phyloP scores from a whole-genome alignment of 768 basidiomycete species.

The Tulasnella sp. region DNA sequence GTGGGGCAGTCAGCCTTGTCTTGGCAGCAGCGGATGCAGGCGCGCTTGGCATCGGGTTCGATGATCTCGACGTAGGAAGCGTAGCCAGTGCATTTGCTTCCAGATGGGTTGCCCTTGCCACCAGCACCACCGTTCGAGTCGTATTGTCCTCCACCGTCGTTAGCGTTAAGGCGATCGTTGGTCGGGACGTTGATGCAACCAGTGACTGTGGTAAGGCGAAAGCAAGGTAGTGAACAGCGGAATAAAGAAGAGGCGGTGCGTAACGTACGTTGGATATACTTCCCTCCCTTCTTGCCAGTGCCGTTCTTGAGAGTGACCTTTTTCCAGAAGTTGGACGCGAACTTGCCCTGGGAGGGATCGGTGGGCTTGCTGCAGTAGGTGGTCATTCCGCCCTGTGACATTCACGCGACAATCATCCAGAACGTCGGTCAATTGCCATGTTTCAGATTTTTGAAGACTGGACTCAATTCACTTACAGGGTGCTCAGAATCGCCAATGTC shows the following conservation, averaged over 20 bases:
- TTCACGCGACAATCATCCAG: background rate
- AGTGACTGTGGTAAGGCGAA: background rate
- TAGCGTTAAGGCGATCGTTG: conserved; percentile 5
- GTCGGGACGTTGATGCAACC: conserved; percentile 10
- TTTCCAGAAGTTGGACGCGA: conserved; percentile 10
- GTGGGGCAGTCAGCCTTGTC: conserved; percentile 4
- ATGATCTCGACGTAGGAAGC: conserved; percentile 13
- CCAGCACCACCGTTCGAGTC: conserved; percentile 9
- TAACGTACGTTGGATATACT: conserved; percentile 5
- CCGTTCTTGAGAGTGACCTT: background rate
- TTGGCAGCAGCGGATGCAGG: conserved; percentile 14
- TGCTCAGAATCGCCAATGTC: conserved; percentile 15
- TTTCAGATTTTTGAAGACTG: background rate
- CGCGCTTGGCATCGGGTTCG: conserved; percentile 7
- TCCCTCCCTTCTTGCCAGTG: conserved; percentile 1
- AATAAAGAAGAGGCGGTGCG: no score
- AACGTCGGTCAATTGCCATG: background rate
- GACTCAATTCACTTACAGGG: background rate
- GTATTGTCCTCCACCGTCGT: conserved; percentile 12
- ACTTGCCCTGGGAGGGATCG: background rate
- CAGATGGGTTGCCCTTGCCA: conserved; percentile 1
- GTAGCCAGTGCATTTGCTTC: conserved; percentile 6
- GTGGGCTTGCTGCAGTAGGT: conserved; percentile 6
- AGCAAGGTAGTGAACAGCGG: no score
- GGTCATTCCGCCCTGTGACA: conserved; percentile 6